phyloP scores from a whole-genome alignment of 2,329 filamentous ascomycete species.

The Myriosclerotinia duriaeana region DNA sequence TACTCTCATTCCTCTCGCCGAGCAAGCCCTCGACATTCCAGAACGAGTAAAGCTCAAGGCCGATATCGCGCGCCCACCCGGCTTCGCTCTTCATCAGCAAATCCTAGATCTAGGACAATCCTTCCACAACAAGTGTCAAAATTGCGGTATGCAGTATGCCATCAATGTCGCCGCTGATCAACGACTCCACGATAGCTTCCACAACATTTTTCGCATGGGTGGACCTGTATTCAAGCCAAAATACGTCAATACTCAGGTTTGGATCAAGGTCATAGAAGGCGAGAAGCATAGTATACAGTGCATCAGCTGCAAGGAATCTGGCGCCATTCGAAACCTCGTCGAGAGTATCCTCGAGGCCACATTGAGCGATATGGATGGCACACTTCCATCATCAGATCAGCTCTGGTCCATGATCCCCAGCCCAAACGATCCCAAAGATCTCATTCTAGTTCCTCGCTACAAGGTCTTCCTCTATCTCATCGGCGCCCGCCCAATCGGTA shows the following conservation, averaged over 20 bases:
- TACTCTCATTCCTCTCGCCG: not conserved
- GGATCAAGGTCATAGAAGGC: slow-evolving; percentile 11
- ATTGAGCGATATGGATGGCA: slow-evolving; percentile 18
- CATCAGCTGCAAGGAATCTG: slow-evolving; percentile 5
- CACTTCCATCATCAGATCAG: not conserved
- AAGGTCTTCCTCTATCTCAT: slow-evolving; percentile 33
- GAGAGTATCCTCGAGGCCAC: slow-evolving; percentile 19
- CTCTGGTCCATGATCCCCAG: slow-evolving; percentile 25
- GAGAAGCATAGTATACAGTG: slow-evolving; percentile 9
- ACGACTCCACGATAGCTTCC: slow-evolving; percentile 24
- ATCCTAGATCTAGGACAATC: slow-evolving; percentile 29
- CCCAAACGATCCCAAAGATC: slow-evolving; percentile 7
- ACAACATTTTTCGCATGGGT: slow-evolving; percentile 17
- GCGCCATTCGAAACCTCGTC: slow-evolving; percentile 2
- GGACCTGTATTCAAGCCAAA: not conserved
- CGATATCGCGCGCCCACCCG: not conserved
- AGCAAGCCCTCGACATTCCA: slow-evolving; percentile 4
- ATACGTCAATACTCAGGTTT: slow-evolving; percentile 7
- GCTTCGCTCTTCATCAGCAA: slow-evolving; percentile 19
- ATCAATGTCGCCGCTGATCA: slow-evolving; percentile 23
- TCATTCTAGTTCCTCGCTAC: slow-evolving; percentile 25
- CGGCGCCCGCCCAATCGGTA: slow-evolving; percentile 23
- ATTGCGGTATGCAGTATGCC: slow-evolving; percentile 30
- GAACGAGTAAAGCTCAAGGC: slow-evolving; percentile 13
- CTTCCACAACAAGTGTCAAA: slow-evolving; percentile 23